phyloP scores from a whole-genome alignment of 768 basidiomycete genomes.

The Amanita jacksonii region DNA sequence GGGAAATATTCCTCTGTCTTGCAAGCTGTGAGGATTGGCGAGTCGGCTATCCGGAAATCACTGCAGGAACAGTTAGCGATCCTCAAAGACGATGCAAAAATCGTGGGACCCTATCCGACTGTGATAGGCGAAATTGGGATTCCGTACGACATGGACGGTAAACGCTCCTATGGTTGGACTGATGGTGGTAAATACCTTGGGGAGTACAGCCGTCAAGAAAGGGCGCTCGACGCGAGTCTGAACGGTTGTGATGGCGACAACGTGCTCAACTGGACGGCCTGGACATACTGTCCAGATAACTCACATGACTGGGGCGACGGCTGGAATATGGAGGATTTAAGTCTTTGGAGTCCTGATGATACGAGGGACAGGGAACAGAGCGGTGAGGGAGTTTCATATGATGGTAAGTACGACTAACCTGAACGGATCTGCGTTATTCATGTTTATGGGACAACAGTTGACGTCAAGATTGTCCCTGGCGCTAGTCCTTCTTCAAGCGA shows the following conservation, averaged over 20 bases:
- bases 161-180: constrained; percentile 74
- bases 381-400: constrained; percentile 3
- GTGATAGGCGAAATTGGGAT: constrained; percentile 95
- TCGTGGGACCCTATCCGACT: constrained; percentile 64
- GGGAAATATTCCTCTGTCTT: constrained; percentile 65
- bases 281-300: constrained; percentile 83
- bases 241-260: constrained; percentile 73
- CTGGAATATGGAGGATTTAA: constrained; percentile 96
- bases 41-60: constrained; percentile 68
- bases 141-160: constrained; percentile 90
- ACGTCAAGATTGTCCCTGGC: neutral
- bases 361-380: constrained; percentile 22
- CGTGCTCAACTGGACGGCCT: constrained; percentile 70
- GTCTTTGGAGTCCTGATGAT: constrained; percentile 80
- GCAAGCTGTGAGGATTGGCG: constrained; percentile 76
- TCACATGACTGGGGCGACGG: constrained; percentile 87
- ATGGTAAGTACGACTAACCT: constrained; percentile 5
- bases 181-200: constrained; percentile 59
- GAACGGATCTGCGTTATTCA: neutral
- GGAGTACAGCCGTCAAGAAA: constrained; percentile 70
- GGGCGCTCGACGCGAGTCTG: constrained; percentile 79
- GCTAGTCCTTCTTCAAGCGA: neutral
- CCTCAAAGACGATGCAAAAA: constrained; percentile 62
- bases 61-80: constrained; percentile 77
- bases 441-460: constrained; percentile 5